Conservation (phyloP, 192 early-diverging fungal species). For the Coemansia javaensis region DNA sequence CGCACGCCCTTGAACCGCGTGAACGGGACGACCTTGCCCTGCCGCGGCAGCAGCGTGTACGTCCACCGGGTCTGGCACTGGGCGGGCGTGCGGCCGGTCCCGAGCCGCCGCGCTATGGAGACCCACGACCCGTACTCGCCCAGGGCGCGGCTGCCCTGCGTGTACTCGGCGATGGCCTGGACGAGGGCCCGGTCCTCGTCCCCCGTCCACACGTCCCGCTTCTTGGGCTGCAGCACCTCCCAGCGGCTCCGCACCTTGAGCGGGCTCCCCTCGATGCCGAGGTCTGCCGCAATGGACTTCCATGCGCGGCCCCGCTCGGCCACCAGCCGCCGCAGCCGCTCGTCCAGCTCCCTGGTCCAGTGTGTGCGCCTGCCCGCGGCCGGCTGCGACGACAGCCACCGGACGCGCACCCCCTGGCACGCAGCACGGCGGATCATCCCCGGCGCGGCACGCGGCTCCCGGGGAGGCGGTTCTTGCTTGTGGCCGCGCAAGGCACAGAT, state of each 20-base stretch:
- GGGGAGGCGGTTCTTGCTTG: too few species aligned
- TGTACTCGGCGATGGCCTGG: slow-evolving; percentile 11
- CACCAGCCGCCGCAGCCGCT: slow-evolving; percentile 7
- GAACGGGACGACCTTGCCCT: slow-evolving; percentile 13
- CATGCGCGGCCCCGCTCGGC: slow-evolving; percentile 12
- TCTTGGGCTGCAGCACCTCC: slow-evolving; percentile 23
- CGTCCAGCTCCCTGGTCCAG: slow-evolving; percentile 42
- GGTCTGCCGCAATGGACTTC: slow-evolving; percentile 20
- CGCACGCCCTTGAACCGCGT: slow-evolving; percentile 24
- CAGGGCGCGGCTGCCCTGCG: neutral
- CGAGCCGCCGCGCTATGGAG: slow-evolving; percentile 16
- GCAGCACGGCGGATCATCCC: too few species aligned
- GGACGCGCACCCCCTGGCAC: too few species aligned
- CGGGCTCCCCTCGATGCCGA: slow-evolving; percentile 24
- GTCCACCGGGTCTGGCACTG: slow-evolving; percentile 40
- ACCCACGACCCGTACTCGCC: slow-evolving; percentile 23
- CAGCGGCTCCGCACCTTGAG: slow-evolving; percentile 26
- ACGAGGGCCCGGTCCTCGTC: slow-evolving; percentile 24
- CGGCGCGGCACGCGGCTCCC: too few species aligned
- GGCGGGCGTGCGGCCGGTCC: slow-evolving; percentile 15
- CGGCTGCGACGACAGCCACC: too few species aligned
- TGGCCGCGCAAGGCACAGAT: too few species aligned
- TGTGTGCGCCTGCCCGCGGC: slow-evolving; percentile 2
- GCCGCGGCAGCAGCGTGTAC: slow-evolving; percentile 20
- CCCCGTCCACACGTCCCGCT: slow-evolving; percentile 14